Percentiles rank a stretch among this genome's conserved stretches.
phyloP scores from a whole-genome alignment of 805 yeast genomes.

The Lipomyces starkeyi region DNA sequence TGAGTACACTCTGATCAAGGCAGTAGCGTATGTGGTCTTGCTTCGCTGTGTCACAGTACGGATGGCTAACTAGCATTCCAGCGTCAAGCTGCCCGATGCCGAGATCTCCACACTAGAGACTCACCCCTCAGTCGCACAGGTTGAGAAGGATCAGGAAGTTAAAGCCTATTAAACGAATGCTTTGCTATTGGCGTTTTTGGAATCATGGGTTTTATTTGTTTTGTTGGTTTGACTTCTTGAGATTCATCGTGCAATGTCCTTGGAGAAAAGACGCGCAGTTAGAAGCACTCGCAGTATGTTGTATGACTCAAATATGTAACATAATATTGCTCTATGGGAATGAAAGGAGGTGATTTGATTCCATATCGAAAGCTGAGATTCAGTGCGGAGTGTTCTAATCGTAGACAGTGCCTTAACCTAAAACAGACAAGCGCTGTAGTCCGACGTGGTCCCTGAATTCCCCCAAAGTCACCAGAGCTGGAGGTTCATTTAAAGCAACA shows the following conservation, averaged over 20 bases:
- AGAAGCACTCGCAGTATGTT: neutral
- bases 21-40: conserved; percentile 35
- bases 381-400: neutral
- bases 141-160: conserved; percentile 41
- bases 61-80: neutral
- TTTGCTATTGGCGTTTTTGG: neutral
- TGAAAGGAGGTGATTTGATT: too few species aligned
- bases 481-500: neutral
- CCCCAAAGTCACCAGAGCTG: neutral
- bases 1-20: conserved; percentile 41
- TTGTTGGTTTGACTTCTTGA: neutral
- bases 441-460: neutral
- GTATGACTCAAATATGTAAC: too few species aligned
- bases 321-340: too few species aligned
- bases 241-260: neutral
- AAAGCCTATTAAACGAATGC: conserved; percentile 18
- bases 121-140: conserved; percentile 36
- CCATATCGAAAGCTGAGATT: too few species aligned
- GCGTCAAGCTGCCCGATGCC: conserved; percentile 36
- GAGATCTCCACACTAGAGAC: conserved; percentile 29
- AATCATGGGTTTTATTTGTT: neutral
- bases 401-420: neutral
- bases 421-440: neutral
- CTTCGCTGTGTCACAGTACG: neutral
- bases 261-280: neutral